Evolutionary conservation across 1,139 yeast genomes (phyloP).

Genomic region (Hyphopichia buzzinii): DNA sequence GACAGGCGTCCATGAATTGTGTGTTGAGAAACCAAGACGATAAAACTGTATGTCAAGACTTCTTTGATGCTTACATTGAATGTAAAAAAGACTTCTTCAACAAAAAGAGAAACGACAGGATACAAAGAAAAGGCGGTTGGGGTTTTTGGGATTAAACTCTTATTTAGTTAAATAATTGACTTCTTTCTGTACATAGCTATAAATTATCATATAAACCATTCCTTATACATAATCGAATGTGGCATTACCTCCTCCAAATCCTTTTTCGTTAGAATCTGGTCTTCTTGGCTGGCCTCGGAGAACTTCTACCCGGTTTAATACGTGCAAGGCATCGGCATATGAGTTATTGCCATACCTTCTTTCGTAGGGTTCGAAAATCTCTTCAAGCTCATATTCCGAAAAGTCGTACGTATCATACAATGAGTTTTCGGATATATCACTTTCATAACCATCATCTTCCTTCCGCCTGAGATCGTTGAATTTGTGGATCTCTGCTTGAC

Average conservation of each 20-base stretch:
- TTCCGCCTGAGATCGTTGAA: too few relatives aligned
- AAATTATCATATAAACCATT: too few relatives aligned
- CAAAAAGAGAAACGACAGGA: slow-evolving; percentile 36
- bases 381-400: neutral
- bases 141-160: slow-evolving; percentile 29
- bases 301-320: neutral
- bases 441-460: too few relatives aligned
- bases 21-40: slow-evolving; percentile 73
- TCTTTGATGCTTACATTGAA: slow-evolving; percentile 89
- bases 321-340: too few relatives aligned
- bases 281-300: neutral
- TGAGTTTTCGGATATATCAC: too few relatives aligned
- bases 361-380: neutral
- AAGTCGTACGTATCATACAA: too few relatives aligned
- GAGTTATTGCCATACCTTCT: too few relatives aligned
- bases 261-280: neutral
- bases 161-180: too few relatives aligned
- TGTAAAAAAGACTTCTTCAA: slow-evolving; percentile 80
- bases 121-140: slow-evolving; percentile 46
- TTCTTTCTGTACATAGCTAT: neutral
- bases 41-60: slow-evolving; percentile 73
- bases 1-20: slow-evolving; percentile 83
- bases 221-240: neutral
- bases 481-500: too few relatives aligned
- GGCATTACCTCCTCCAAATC: neutral